Base-by-base conservation (phyloP, 169 alveolate genomes). In the Babesia bigemina region DNA sequence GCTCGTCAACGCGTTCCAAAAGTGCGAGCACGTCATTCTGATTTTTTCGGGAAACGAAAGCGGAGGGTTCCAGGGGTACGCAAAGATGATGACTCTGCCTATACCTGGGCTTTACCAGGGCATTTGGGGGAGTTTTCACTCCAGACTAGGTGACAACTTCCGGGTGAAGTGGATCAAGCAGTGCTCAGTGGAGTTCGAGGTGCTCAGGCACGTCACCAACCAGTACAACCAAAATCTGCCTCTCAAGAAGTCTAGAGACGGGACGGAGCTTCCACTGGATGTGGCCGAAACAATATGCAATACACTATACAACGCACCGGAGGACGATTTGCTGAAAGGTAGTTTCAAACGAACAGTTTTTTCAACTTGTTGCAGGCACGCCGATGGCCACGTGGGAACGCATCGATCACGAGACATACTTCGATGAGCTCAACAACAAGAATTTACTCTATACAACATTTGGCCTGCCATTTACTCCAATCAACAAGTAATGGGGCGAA, bases 11-110 rank as follows among this genome's bases (percentile, higher is more conserved):
- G 91, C 93, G 12, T 91, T 86, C 59, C 62, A 49, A 50, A 61
- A 78, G 48, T 67, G 79, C 47, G 89, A 90, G 56, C 91, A 89
- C 28, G 91, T 91, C 22, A 67, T 91, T 29, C 87, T 91, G 57
- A 70, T 91, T 53, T 89, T 91, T 70, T 89, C 94, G 1, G 95
- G 91, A 22, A 91, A 91, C 62, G 95, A 91, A 55, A 86, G 92
- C 63, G 94, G 95, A 10, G 95, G 95, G 14, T 79, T 91, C 79
- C 95, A 91, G 69, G 95, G 95, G 0, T 91, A 76, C 59, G 95
- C 88, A 33, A 83, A 87, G 42, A 90, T 91, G 94, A 69, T 84
- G 81, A 86, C 90, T 6, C 33, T 67, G 61, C 94, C 94, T 0
- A 84, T 81, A 19, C 67, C 73, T 10, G 79, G 75, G 24, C 84